Conservation (phyloP, 2,329 filamentous ascomycete species). For the Biscogniauxia sp. region DNA sequence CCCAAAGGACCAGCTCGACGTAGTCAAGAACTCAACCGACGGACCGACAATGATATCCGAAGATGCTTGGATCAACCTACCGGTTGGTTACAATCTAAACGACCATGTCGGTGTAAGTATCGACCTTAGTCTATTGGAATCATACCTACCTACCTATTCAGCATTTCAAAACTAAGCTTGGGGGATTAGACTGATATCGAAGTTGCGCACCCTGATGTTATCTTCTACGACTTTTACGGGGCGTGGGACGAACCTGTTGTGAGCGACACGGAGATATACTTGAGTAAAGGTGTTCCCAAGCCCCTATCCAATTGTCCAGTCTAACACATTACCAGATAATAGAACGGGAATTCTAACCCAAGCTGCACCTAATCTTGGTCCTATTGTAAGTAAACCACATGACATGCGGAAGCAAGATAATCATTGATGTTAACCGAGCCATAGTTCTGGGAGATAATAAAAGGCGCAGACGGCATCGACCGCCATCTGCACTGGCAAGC, state of each 20-base stretch:
- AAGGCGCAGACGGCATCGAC: conserved; percentile 53
- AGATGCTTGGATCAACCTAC: conserved; percentile 53
- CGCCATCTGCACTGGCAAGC: conserved; percentile 64
- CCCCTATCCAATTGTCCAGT: neutral
- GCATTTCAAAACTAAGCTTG: neutral
- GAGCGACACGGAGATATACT: conserved; percentile 42
- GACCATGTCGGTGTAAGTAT: conserved; percentile 47
- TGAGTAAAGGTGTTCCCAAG: conserved; percentile 30
- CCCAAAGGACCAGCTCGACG: conserved; percentile 53
- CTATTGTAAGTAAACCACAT: conserved; percentile 43
- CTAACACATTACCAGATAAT: conserved; percentile 27
- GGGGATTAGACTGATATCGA: conserved; percentile 42
- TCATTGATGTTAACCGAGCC: neutral
- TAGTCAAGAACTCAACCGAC: conserved; percentile 48
- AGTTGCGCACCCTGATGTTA: conserved; percentile 41
- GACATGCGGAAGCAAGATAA: too few species aligned
- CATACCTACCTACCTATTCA: too few species aligned
- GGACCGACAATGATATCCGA: conserved; percentile 47
- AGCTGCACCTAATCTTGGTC: conserved; percentile 62
- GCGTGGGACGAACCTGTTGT: conserved; percentile 50
- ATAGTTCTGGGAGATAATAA: conserved; percentile 53
- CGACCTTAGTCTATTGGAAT: too few species aligned
- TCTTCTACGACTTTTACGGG: conserved; percentile 63
- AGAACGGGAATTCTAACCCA: conserved; percentile 51
- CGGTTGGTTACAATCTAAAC: conserved; percentile 56